phyloP scores from a whole-genome alignment of 1,139 yeast species.

The Yamadazyma siamensis region DNA sequence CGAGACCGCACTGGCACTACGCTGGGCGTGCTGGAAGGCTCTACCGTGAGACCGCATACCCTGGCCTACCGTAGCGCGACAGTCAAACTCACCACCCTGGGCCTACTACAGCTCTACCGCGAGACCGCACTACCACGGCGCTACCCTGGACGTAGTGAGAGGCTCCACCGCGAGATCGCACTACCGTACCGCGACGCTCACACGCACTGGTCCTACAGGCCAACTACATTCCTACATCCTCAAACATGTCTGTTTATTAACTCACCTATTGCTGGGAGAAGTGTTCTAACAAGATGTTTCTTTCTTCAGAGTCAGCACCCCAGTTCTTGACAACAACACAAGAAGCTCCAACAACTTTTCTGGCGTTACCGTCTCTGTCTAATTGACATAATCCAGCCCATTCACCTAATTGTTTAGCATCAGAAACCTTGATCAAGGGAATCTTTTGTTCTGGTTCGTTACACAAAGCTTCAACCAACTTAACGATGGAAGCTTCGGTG shows the following conservation, averaged over 20 bases:
- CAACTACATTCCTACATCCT: no score
- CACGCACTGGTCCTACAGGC: no score
- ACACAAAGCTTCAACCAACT: constrained; percentile 98
- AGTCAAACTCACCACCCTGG: no score
- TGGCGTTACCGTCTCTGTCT: constrained; percentile 99
- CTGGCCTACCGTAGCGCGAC: no score
- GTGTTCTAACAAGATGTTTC: constrained; percentile 95
- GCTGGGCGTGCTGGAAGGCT: not conserved
- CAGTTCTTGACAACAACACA: constrained; percentile 99
- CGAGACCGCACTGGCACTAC: not conserved
- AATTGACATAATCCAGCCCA: constrained; percentile 99
- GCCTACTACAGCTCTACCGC: no score
- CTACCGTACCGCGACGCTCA: no score
- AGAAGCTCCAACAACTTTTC: constrained; percentile 99
- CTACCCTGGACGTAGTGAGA: no score
- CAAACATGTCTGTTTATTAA: no score
- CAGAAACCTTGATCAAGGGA: constrained; percentile 98
- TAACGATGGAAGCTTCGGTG: constrained; percentile 95
- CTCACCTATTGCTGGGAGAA: constrained; percentile 79
- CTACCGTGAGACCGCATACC: no score
- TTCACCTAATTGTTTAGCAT: constrained; percentile 99
- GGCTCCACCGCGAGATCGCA: no score
- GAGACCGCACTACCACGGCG: no score
- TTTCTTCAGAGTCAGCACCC: constrained; percentile 99
- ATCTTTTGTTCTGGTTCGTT: constrained; percentile 96